Percentiles rank a stretch among this genome's conserved stretches.
Conservation (phyloP, 495 filamentous ascomycete genomes). For the Xylaria scruposa region DNA sequence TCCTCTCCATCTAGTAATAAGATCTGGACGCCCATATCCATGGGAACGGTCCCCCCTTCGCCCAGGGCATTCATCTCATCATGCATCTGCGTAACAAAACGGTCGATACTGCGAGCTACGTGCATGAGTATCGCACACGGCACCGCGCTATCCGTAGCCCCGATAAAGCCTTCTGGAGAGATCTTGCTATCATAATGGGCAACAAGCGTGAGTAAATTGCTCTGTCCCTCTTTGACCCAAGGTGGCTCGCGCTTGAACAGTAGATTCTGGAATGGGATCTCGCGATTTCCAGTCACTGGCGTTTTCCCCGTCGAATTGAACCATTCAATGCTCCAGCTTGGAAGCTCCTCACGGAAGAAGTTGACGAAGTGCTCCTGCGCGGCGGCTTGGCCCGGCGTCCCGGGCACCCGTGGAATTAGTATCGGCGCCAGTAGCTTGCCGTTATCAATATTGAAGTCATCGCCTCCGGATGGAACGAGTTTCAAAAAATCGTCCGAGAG, state of each 20-base stretch:
- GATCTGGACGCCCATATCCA: conserved; percentile 85
- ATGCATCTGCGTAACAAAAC: conserved; percentile 81
- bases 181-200: conserved; percentile 94
- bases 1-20: conserved; percentile 94
- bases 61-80: conserved; percentile 68
- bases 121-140: conserved; percentile 94
- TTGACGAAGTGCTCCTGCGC: conserved; percentile 83
- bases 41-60: conserved; percentile 60
- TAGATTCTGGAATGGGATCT: conserved; percentile 85
- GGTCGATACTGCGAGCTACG: conserved; percentile 78
- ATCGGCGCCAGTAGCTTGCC: conserved; percentile 86
- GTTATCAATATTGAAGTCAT: conserved; percentile 80
- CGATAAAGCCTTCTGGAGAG: conserved; percentile 85
- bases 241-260: conserved; percentile 91
- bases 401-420: conserved; percentile 87
- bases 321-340: conserved; percentile 77
- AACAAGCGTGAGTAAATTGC: conserved; percentile 81
- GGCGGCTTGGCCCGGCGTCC: conserved; percentile 73
- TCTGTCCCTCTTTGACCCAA: conserved; percentile 72
- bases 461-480: conserved; percentile 68
- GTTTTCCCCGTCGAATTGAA: conserved; percentile 89
- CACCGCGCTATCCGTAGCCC: conserved; percentile 89
- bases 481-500: conserved; percentile 76
- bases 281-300: conserved; percentile 68
- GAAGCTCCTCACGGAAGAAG: conserved; percentile 77